Base-by-base conservation (phyloP, 257 asterid genomes). In the Penstemon barbatus region DNA sequence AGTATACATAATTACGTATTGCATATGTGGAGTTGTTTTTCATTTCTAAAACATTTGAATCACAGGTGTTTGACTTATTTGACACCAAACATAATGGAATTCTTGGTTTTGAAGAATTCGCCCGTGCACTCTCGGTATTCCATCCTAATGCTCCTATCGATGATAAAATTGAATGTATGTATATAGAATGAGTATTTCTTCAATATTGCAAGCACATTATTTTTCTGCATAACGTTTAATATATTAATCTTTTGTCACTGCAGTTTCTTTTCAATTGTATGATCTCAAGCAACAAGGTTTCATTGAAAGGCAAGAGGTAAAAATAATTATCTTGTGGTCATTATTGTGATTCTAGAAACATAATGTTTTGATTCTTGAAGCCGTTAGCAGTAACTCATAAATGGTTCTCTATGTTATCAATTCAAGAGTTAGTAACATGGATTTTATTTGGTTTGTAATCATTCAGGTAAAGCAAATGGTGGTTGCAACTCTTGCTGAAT, bases 201-300 rank as follows among this genome's bases (percentile, higher is more conserved):
- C 33, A 25, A 25, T 25, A 66, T 68, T 62, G 66, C 66, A 58
- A 63, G 65, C 65, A 39, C 66, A 43, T 60, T 66, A 49, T 50
- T 40, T 18, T 49, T 49, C 36, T 59, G 13, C 4, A 18, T 25
- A 25, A 25, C 33, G 33, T 25, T 25, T 57, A 42, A 65, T 57
- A 45, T 63, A 45, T 63, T 68, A 44, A 58, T 66, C 66, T 65
- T 67, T 39, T 66, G 36, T 44, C 37, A 13, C n/a, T 82, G 86
- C 96, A 94, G 99, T 93, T 87, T 93, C 99, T 49, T 93, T 93
- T 74, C 99, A 93, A 70, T 81, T 93, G 74, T 93, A 93, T 79
- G 99, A 93, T 91, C 99, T 93, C 86, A 93, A 93, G 82, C 99
- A 93, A 75, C 99, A 93, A 76, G 96, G 99, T 58, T 93, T 93